Evolutionary conservation across 2,329 filamentous ascomycete genomes (phyloP), one percentile per base, ranked within the genome.

Genomic region (Kalaharituber pfeilii): DNA sequence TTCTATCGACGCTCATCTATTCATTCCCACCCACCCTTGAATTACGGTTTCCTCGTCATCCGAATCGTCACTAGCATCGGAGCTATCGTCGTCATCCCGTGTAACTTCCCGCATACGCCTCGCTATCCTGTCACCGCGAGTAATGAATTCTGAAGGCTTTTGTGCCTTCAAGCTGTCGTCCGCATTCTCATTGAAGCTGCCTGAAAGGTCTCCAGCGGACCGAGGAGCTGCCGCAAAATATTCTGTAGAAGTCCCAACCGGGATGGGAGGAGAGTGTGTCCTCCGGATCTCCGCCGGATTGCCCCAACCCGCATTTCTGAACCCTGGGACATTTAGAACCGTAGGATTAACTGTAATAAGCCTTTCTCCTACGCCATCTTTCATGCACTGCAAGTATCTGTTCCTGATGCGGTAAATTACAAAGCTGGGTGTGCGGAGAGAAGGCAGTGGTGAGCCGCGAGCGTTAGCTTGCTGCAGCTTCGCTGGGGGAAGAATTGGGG

Each of bases 211-310:
- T 20, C 47, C 24, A 5, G 47, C 47, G 5, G 47, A 50, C 24
- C 9, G n/a, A 20, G 42, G 42, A 13, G 42, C 3, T 7, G 47
- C 47, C 20, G 62, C 58, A 65, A 91, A 91, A 69, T 91, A 91
- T 66, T 91, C 85, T 49, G 82, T 84, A 27, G 83, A 81, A 57
- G 87, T 78, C 13, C 82, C 84, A 3, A 85, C 88, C 8, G 85
- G 85, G 54, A 93, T 93, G 1, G 85, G 84, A 20, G 85, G 86
- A 2, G 85, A 91, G 67, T 93, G 84, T 49, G 83, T 88, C 62
- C 85, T 80, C 68, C 88, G 88, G 67, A 84, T 79, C 60, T 86
- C 80, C 18, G 81, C 76, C 8, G 81, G 77, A 64, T 84, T 84
- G 44, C 79, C 77, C 85, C 85, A 91, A 60, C 85, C 86, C 57